These are phyloP conservation scores for Fusarium virguliforme DNA, from an alignment of 2,329 filamentous ascomycete species.

Conservation along the genomic window DNA sequence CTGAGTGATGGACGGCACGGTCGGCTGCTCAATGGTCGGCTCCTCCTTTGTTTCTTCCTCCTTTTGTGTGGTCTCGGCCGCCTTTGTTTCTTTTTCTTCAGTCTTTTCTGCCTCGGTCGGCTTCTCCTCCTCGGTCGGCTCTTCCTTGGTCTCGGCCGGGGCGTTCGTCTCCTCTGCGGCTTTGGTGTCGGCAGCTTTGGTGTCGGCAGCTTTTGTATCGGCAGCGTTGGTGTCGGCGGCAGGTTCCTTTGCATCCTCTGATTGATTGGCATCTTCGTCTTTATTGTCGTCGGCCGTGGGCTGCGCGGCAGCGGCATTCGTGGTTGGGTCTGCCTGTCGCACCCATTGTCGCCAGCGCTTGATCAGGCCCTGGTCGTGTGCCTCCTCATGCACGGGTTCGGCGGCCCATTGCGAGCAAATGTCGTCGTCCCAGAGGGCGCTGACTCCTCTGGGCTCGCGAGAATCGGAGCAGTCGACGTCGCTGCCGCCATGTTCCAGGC, in stretches of 20 bases:
- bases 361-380: background rate
- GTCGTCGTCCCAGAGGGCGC: background rate
- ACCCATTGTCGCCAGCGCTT: constrained; percentile 6
- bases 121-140: background rate
- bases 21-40: background rate
- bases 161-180: background rate
- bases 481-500: background rate
- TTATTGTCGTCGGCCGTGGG: background rate
- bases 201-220: background rate
- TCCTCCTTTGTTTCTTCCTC: background rate
- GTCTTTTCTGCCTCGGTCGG: constrained; percentile 8
- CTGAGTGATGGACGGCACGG: background rate
- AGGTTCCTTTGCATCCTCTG: background rate
- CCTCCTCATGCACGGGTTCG: background rate
- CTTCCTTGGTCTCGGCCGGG: background rate
- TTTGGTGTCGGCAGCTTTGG: background rate
- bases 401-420: background rate
- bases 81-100: constrained; percentile 1
- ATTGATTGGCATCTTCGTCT: background rate
- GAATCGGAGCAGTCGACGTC: constrained; percentile 2
- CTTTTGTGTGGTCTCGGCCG: background rate
- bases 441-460: background rate
- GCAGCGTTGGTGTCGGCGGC: background rate
- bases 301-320: background rate
- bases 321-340: background rate